Evolutionary conservation across 1,139 yeast genomes (phyloP).

Genomic region (Suhomyces choctaworum): DNA sequence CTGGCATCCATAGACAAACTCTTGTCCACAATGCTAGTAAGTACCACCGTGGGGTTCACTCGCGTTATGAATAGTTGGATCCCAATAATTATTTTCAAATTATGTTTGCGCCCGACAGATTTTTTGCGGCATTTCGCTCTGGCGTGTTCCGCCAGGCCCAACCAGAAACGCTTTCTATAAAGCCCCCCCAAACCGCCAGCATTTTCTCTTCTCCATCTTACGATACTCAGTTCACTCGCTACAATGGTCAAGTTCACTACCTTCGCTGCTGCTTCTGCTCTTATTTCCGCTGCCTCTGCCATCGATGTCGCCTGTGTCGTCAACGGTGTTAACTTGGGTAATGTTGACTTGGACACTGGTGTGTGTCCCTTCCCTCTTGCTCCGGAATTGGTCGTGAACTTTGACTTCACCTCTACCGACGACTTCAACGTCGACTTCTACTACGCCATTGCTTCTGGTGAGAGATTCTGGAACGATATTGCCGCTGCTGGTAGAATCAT

Average conservation of each 20-base stretch:
- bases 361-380: slow-evolving; percentile 42
- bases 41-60: background rate
- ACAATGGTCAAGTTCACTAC: slow-evolving; percentile 19
- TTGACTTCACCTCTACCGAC: slow-evolving; percentile 29
- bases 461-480: slow-evolving; percentile 37
- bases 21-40: too few relatives aligned
- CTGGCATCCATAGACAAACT: too few relatives aligned
- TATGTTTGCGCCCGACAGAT: background rate
- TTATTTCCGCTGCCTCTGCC: slow-evolving; percentile 27
- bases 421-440: slow-evolving; percentile 41
- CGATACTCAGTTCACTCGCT: slow-evolving; percentile 11
- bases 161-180: background rate
- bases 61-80: background rate
- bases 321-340: slow-evolving; percentile 33
- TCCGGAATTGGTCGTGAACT: slow-evolving; percentile 26
- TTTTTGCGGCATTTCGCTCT: slow-evolving; percentile 1
- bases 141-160: too few relatives aligned
- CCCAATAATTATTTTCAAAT: background rate
- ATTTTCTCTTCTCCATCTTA: background rate
- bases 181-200: background rate
- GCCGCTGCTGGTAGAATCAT: slow-evolving; percentile 37
- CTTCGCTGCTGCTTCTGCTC: slow-evolving; percentile 21
- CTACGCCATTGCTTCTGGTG: slow-evolving; percentile 29
- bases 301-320: slow-evolving; percentile 41
- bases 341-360: slow-evolving; percentile 46